Evolutionary conservation across 176 grass and related monocot genomes (phyloP), one percentile per base, ranked within the genome.

Genomic region (Zoysia pacifica): DNA sequence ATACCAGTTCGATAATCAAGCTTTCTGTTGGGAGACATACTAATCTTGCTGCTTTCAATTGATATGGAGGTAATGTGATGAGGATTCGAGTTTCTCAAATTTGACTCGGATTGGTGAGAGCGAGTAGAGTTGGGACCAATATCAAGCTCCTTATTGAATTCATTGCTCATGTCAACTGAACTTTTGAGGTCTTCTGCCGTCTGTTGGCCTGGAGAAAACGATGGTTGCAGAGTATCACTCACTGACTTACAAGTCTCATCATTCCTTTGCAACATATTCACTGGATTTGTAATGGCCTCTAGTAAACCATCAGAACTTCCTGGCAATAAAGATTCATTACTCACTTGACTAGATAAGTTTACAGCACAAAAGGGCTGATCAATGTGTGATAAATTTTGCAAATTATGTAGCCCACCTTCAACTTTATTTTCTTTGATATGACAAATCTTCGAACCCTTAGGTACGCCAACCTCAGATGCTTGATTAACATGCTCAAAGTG

Each of bases 211-310:
- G 65, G 76, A 66, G 87, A 82, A 90, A 82, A 84, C 50, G 91
- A 82, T 70, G 82, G 38, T 42, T 94, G 80, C 77, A 70, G 44
- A 20, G 77, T 74, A 46, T 5, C 38, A 45, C 9, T 76, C 41
- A 19, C 61, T 71, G 61, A 72, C 54, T 72, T 80, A 68, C 13
- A 18, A 60, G 72, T 71, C 41, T 39, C 81, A 79, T 75, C 67
- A 48, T 72, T 87, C 72, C 79, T 87, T 48, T 91, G 87, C 53
- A 89, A 71, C 77, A 72, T 79, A 73, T 86, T 93, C 65, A 91
- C 87, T 18, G 89, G 93, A 72, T 96, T 91, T 82, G 97, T 90
- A 87, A 99, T 93, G 76, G 93, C 74, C 79, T 96, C 90, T 70
- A 99, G 79, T 44, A 99, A 84, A 69, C 97, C 97, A 19, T 90